Percentiles rank a stretch among this genome's conserved stretches.
Evolutionary conservation across 1,284 basidiomycete species (phyloP).

Genomic region (Rhizopogon hawkerae): DNA sequence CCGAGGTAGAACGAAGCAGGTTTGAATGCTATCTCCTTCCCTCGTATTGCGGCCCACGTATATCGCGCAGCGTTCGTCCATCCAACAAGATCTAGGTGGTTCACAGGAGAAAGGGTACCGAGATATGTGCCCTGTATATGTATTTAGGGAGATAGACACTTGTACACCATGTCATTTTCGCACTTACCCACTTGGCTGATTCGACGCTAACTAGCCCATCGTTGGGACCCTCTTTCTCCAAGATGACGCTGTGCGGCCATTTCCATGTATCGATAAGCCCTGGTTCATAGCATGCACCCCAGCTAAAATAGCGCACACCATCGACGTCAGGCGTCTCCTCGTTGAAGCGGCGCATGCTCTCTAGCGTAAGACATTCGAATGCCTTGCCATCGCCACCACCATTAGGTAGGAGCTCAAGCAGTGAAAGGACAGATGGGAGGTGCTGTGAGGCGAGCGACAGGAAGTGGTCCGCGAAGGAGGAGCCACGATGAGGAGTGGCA

Average conservation of each 20-base stretch:
- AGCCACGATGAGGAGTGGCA: slow-evolving; percentile 86
- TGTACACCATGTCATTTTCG: background rate
- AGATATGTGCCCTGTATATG: slow-evolving; percentile 61
- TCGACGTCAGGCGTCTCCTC: slow-evolving; percentile 70
- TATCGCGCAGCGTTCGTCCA: slow-evolving; percentile 79
- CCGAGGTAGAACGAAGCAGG: slow-evolving; percentile 85
- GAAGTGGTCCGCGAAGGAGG: slow-evolving; percentile 90
- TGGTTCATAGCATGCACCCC: slow-evolving; percentile 86
- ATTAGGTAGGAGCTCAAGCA: slow-evolving; percentile 75
- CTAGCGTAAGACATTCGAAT: slow-evolving; percentile 80
- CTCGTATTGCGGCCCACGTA: slow-evolving; percentile 79
- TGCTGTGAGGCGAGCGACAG: slow-evolving; percentile 69
- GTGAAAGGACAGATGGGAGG: slow-evolving; percentile 54
- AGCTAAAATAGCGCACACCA: slow-evolving; percentile 82
- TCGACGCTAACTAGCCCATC: slow-evolving; percentile 83
- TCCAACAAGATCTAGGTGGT: slow-evolving; percentile 84
- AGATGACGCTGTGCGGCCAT: slow-evolving; percentile 74
- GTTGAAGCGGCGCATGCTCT: slow-evolving; percentile 85
- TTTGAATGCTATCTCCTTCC: slow-evolving; percentile 82
- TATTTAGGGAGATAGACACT: background rate
- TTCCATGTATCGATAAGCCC: slow-evolving; percentile 85
- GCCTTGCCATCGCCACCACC: slow-evolving; percentile 83
- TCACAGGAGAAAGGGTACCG: slow-evolving; percentile 84
- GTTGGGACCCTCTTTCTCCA: slow-evolving; percentile 86
- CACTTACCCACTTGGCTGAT: slow-evolving; percentile 71